Percentiles rank a stretch among this genome's conserved stretches.
These are phyloP conservation scores for Purpureocillium takamizusanense DNA, from an alignment of 2,329 filamentous ascomycete species.

Conservation along the genomic window DNA sequence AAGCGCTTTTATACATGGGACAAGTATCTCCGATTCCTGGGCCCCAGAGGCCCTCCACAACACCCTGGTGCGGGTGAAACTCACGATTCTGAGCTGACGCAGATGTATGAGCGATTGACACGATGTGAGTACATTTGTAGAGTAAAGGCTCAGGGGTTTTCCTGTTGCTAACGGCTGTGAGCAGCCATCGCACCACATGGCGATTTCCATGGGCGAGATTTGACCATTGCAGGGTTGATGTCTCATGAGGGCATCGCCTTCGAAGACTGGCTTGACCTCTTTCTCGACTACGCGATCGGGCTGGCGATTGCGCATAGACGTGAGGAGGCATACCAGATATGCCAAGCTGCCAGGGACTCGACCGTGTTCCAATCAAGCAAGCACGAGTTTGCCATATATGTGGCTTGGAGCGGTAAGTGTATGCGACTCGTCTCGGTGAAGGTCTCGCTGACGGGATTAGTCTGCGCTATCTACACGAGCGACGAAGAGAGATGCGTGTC, in stretches of 20 bases:
- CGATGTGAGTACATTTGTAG: conserved; percentile 32
- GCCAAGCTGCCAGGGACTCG: conserved; percentile 69
- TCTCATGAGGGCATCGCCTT: conserved; percentile 72
- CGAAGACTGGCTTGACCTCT: conserved; percentile 78
- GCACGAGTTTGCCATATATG: conserved; percentile 62
- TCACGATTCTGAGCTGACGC: conserved; percentile 36
- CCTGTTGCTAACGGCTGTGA: conserved; percentile 6
- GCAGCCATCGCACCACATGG: conserved; percentile 8
- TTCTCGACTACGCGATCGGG: conserved; percentile 76
- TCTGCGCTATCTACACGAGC: conserved; percentile 72
- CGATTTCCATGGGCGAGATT: conserved; percentile 4
- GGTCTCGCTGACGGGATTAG: conserved; percentile 26
- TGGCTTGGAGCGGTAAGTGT: conserved; percentile 62
- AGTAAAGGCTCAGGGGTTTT: too few species aligned
- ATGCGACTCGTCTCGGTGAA: neutral
- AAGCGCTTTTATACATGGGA: conserved; percentile 60
- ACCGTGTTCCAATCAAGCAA: conserved; percentile 71
- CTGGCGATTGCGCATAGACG: conserved; percentile 59
- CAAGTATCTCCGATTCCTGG: conserved; percentile 51
- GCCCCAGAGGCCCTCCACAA: conserved; percentile 19
- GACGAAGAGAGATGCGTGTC: conserved; percentile 69
- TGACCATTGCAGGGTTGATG: conserved; percentile 2
- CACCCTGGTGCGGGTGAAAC: conserved; percentile 10
- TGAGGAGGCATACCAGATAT: conserved; percentile 68
- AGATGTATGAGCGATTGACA: conserved; percentile 47